These are phyloP conservation scores for Mortierella claussenii DNA, from an alignment of 192 early-diverging fungal genomes.

Conservation along the genomic window DNA sequence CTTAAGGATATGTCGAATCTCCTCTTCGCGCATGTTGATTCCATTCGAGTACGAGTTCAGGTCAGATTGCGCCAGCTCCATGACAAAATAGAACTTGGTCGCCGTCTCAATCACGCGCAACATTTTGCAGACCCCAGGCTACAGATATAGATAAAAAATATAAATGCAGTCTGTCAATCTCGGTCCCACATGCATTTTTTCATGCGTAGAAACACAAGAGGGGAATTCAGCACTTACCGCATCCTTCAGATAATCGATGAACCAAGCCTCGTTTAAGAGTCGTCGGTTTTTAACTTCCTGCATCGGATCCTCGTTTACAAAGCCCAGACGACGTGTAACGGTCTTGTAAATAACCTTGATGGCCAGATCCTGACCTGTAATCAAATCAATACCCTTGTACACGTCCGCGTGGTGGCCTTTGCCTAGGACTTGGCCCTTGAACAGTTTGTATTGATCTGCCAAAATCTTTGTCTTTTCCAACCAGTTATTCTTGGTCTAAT, in stretches of 20 bases:
- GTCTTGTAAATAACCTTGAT: constrained; percentile 54
- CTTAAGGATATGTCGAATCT: constrained; percentile 45
- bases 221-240: constrained; percentile 26
- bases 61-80: constrained; percentile 50
- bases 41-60: constrained; percentile 52
- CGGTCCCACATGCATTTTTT: too few species aligned
- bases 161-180: too few species aligned
- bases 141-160: background rate
- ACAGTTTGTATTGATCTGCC: constrained; percentile 32
- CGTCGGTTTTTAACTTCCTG: constrained; percentile 49
- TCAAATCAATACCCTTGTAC: constrained; percentile 45
- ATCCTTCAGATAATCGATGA: constrained; percentile 49
- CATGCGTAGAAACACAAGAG: too few species aligned
- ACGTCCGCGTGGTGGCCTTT: constrained; percentile 54
- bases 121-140: constrained; percentile 51
- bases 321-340: constrained; percentile 32
- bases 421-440: constrained; percentile 39
- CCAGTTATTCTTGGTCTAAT: constrained; percentile 52
- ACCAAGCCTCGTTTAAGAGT: constrained; percentile 47
- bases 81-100: constrained; percentile 51
- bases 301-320: constrained; percentile 44
- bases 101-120: constrained; percentile 43
- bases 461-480: constrained; percentile 47
- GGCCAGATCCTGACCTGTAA: constrained; percentile 45
- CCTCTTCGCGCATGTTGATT: constrained; percentile 51